These are phyloP conservation scores for Tuber borchii DNA, from an alignment of 495 filamentous ascomycete species.

Conservation along the genomic window DNA sequence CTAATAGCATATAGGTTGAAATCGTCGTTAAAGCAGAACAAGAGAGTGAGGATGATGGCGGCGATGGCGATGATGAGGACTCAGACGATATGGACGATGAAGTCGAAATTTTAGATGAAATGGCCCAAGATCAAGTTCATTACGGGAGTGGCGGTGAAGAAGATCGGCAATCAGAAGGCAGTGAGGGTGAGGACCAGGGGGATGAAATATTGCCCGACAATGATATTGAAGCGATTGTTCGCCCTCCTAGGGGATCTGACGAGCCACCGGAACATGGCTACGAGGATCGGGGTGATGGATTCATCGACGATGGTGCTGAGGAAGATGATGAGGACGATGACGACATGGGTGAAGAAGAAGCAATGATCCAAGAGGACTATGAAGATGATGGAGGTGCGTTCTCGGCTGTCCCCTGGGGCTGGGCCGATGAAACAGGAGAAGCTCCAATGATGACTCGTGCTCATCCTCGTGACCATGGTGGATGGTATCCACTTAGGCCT, in stretches of 20 bases:
- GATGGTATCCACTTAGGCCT: slow-evolving; percentile 46
- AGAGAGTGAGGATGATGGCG: slow-evolving; percentile 55
- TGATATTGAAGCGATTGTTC: slow-evolving; percentile 44
- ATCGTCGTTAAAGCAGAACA: slow-evolving; percentile 72
- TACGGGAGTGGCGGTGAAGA: slow-evolving; percentile 55
- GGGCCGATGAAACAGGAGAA: slow-evolving; percentile 43
- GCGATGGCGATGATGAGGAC: slow-evolving; percentile 61
- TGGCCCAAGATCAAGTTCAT: slow-evolving; percentile 50
- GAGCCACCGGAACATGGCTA: slow-evolving; percentile 48
- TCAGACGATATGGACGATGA: slow-evolving; percentile 55
- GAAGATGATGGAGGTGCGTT: slow-evolving; percentile 64
- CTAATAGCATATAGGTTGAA: slow-evolving; percentile 65
- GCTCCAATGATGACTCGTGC: slow-evolving; percentile 43
- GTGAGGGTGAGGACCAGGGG: slow-evolving; percentile 48
- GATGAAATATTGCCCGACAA: slow-evolving; percentile 42
- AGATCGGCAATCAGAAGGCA: slow-evolving; percentile 43
- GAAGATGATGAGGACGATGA: slow-evolving; percentile 59
- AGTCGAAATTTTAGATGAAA: slow-evolving; percentile 55
- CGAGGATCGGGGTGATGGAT: slow-evolving; percentile 54
- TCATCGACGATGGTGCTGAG: slow-evolving; percentile 61
- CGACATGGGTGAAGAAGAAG: slow-evolving; percentile 61
- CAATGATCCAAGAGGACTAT: slow-evolving; percentile 50
- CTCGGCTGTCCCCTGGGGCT: slow-evolving; percentile 38
- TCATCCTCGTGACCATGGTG: slow-evolving; percentile 47
- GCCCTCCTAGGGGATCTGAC: slow-evolving; percentile 43